Evolutionary conservation across 192 early-diverging fungal genomes (phyloP).

Genomic region (Coemansia sp.): DNA sequence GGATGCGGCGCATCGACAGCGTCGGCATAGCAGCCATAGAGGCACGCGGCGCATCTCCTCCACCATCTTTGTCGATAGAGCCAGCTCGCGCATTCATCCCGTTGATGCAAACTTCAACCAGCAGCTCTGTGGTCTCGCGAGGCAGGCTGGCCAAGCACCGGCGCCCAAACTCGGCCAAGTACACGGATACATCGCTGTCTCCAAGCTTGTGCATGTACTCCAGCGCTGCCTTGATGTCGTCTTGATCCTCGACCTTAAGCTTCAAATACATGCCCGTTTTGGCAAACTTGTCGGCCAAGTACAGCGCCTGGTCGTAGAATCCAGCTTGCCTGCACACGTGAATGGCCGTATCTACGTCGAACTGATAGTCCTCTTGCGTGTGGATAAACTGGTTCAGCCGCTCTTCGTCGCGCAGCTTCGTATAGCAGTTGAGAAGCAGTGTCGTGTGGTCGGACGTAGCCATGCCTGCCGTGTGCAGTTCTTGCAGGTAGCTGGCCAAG

Average conservation of each 20-base stretch:
- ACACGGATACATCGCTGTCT: constrained; percentile 29
- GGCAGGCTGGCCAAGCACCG: constrained; percentile 43
- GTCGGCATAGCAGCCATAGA: not conserved
- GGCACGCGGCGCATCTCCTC: not conserved
- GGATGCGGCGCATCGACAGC: constrained; percentile 68
- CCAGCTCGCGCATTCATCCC: constrained; percentile 36
- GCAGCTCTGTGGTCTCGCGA: constrained; percentile 45
- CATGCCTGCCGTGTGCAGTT: constrained; percentile 81
- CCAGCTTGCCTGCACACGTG: constrained; percentile 90
- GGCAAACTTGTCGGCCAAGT: constrained; percentile 80
- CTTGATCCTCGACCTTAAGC: constrained; percentile 89
- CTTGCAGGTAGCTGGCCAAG: constrained; percentile 87
- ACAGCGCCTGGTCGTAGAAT: constrained; percentile 91
- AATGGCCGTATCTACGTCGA: constrained; percentile 96
- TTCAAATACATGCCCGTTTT: constrained; percentile 86
- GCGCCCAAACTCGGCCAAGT: constrained; percentile 51
- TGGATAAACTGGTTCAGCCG: constrained; percentile 87
- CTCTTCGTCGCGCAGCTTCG: constrained; percentile 87
- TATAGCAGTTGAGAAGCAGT: constrained; percentile 95
- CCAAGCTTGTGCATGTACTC: constrained; percentile 69
- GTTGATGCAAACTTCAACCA: constrained; percentile 49
- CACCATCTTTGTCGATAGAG: not conserved
- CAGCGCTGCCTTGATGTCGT: constrained; percentile 76
- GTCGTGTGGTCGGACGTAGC: constrained; percentile 97
- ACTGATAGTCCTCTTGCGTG: constrained; percentile 76